phyloP scores from a whole-genome alignment of 2,329 filamentous ascomycete species.

The Zalaria obscura region DNA sequence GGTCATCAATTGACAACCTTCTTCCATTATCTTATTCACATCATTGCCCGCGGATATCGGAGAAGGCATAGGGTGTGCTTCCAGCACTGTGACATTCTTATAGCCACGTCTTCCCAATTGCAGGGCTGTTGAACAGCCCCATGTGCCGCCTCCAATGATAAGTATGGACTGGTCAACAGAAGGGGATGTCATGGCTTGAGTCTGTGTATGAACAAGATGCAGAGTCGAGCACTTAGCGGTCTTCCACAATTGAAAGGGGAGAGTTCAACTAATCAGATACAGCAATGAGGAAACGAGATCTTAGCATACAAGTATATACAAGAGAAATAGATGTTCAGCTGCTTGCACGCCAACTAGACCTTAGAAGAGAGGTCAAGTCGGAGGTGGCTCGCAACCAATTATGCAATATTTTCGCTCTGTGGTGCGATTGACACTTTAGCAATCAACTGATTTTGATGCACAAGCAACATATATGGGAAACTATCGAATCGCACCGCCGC shows the following conservation, averaged over 20 bases:
- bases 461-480: slow-evolving; percentile 19
- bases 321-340: slow-evolving; percentile 12
- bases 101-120: slow-evolving; percentile 36
- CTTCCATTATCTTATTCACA: slow-evolving; percentile 35
- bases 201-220: no score
- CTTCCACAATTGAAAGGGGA: no score
- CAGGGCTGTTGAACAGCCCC: slow-evolving; percentile 38
- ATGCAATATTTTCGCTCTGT: slow-evolving; percentile 21
- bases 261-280: no score
- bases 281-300: no score
- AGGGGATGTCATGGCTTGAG: slow-evolving; percentile 1
- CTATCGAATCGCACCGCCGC: slow-evolving; percentile 18
- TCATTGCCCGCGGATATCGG: slow-evolving; percentile 36
- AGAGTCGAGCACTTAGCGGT: no score
- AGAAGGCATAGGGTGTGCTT: slow-evolving; percentile 31
- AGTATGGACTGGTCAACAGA: slow-evolving; percentile 17
- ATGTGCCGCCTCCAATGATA: slow-evolving; percentile 37
- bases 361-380: slow-evolving; percentile 15
- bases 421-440: slow-evolving; percentile 18
- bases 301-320: no score
- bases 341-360: slow-evolving; percentile 21
- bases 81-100: slow-evolving; percentile 33
- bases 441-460: slow-evolving; percentile 12
- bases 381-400: slow-evolving; percentile 15
- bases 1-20: slow-evolving; percentile 14